Percentiles rank a stretch among this genome's conserved stretches.
phyloP scores from a whole-genome alignment of 805 yeast species.

The Blastobotrys chiropterorum region DNA sequence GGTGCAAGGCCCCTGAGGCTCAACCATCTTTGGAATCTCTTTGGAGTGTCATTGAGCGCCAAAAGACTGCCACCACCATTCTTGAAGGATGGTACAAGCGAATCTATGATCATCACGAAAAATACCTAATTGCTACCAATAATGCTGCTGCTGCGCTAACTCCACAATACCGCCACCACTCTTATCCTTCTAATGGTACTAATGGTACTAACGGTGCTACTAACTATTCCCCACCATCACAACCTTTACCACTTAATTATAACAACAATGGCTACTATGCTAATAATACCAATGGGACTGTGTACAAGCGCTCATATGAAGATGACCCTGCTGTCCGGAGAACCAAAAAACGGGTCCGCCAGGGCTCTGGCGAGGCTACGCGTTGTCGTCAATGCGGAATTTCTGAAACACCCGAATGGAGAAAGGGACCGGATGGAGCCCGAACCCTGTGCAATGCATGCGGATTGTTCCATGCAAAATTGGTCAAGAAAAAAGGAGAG shows the following conservation, averaged over 20 bases:
- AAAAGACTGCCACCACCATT: slow-evolving; percentile 14
- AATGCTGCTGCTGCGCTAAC: not conserved
- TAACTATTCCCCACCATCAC: not conserved
- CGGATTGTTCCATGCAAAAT: slow-evolving; percentile 67
- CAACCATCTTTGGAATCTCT: slow-evolving; percentile 15
- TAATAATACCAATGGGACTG: slow-evolving; percentile 3
- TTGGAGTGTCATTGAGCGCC: slow-evolving; percentile 14
- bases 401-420: slow-evolving; percentile 72
- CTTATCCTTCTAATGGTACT: not conserved
- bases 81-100: slow-evolving; percentile 19
- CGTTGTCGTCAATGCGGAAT: slow-evolving; percentile 46
- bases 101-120: slow-evolving; percentile 9
- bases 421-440: slow-evolving; percentile 73
- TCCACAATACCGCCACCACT: not conserved
- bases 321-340: slow-evolving; percentile 10
- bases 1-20: slow-evolving; percentile 8
- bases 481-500: slow-evolving; percentile 53
- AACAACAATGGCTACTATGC: not conserved
- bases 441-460: slow-evolving; percentile 79
- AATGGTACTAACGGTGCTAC: too few species aligned
- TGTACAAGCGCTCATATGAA: not conserved
- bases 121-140: not conserved
- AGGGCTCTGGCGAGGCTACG: slow-evolving; percentile 18
- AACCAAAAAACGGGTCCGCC: slow-evolving; percentile 12
- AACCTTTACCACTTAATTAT: not conserved